Base-by-base conservation (phyloP, 306 rosid species). In the Malus orientalis region DNA sequence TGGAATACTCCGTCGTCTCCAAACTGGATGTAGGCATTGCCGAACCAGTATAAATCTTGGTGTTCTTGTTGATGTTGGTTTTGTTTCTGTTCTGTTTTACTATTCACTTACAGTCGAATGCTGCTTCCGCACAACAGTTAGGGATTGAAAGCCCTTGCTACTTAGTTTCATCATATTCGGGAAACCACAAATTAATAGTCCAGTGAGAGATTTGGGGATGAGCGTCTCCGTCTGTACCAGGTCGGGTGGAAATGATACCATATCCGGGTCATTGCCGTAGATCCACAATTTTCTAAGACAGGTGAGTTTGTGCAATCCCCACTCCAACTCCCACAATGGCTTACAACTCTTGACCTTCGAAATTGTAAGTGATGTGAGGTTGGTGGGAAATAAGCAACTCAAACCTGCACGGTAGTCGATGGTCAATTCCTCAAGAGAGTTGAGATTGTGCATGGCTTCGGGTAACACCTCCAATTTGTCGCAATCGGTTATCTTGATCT, bases 241-340 rank as follows among this genome's bases (percentile, higher is more conserved):
- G 4, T 18, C 59, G 7, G 62, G 75, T 59, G 75, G 38, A 33
- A 33, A 77, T 4, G 53, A 77, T 38, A 40, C 53, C 27, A 42
- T 3, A 29, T 19, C 2, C 44, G 27, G 38, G 38, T 33, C 38
- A 33, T 5, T 33, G 38, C 38, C 38, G 38, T 15, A 54, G 47
- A 61, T 74, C 11, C 32, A 5, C 70, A 73, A 67, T 0, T 6
- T 1, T 30, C n/a, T 30, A 42, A 82, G 79, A 68, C 65, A 77
- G 58, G 72, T 20, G 40, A 82, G 76, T 51, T 27, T 77, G 58
- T 74, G 51, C 67, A 82, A n/a, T 57, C 69, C 76, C 67, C 61
- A 75, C 32, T 38, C 42, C 42, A 13, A 13, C 29, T 55, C 70
- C 68, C 79, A 22, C 1, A 78, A 20, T 27, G 12, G 15, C 65